Base-by-base conservation (phyloP, 2,329 filamentous ascomycete species). In the Pseudopyrenochaeta lycopersici region DNA sequence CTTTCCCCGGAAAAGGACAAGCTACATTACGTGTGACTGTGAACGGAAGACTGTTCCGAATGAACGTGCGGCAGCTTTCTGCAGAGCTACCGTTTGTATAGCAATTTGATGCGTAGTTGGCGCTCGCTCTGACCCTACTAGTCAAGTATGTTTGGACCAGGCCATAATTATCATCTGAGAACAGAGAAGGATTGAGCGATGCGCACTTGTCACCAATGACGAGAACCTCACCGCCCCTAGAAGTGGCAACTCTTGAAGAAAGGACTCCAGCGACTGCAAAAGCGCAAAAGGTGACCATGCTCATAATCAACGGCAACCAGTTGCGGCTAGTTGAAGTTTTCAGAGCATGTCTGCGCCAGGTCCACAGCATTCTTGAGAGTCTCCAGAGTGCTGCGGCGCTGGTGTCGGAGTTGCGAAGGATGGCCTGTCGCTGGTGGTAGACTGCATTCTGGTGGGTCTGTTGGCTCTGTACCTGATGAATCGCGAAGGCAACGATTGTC, bases 201-300 rank as follows among this genome's bases (percentile, higher is more conserved):
- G 31, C 27, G 36, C 46, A 49, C 10, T 49, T 30, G 21, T 40
- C 23, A 17, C 46, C 46, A 10, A 10, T 45, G 2, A 75, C 54
- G 1, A 76, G 55, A 2, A 69, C 65, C 38, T 73, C 60, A 30
- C 67, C 61, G 3, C 69, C 73, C 2, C 64, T 60, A n/a, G 56
- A 42, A 14, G 68, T 66, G 4, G 72, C 63, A 35, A 75, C 58
- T 14, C 65, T 62, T 0, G 70, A 70, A 10, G 71, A 73, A 44
- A 73, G 69, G 9, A 74, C 55, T 38, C 69, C 65, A 1, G 67
- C 64, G 2, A 66, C 52, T n/a, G 51, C 60, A 29, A 70, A 71
- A 3, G 21, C 36, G 18, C 17, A 17, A 12, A 42, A 41, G 4
- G 21, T 41, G n/a, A 40, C 14, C 17, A 41, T 14, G n/a, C 21